A percentile compares a stretch with the other conserved stretches of the same genome.
Evolutionary conservation across 2,329 filamentous ascomycete genomes (phyloP).

Genomic region (Exophiala calicioides): DNA sequence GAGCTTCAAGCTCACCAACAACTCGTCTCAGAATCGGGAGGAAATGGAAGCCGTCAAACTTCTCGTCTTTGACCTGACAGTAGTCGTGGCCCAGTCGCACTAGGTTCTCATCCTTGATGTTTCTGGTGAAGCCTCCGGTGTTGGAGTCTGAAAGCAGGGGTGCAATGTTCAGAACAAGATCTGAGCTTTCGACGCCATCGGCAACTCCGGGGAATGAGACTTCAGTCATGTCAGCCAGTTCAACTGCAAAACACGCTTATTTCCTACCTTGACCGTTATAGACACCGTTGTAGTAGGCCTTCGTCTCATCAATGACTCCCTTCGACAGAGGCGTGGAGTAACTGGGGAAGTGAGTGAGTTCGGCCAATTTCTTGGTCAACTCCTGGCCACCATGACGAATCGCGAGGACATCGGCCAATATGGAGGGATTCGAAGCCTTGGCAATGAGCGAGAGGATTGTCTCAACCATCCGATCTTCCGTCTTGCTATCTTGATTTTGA

Average conservation of each 20-base stretch:
- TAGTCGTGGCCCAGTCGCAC: conserved; percentile 36
- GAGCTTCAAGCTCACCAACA: conserved; percentile 15
- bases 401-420: conserved; percentile 21
- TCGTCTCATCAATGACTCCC: conserved; percentile 23
- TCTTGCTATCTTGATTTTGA: conserved; percentile 16
- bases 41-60: conserved; percentile 34
- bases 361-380: conserved; percentile 21
- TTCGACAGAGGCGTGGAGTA: conserved; percentile 26
- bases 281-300: conserved; percentile 20
- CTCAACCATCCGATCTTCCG: conserved; percentile 62
- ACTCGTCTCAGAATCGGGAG: conserved; percentile 23
- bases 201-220: conserved; percentile 37
- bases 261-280: conserved; percentile 26
- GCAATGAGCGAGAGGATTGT: conserved; percentile 38
- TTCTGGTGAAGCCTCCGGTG: conserved; percentile 40
- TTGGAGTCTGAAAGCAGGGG: conserved; percentile 52
- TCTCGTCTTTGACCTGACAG: conserved; percentile 17
- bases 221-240: conserved; percentile 1
- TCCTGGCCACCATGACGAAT: conserved; percentile 19
- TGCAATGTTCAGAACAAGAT: conserved; percentile 50
- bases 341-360: conserved; percentile 18
- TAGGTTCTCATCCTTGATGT: conserved; percentile 39
- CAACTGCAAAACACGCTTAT: background rate
- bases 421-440: conserved; percentile 18
- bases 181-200: conserved; percentile 40